Evolutionary conservation across 495 filamentous ascomycete species (phyloP), one percentile per base, ranked within the genome.

Genomic region (Podospora comata): DNA sequence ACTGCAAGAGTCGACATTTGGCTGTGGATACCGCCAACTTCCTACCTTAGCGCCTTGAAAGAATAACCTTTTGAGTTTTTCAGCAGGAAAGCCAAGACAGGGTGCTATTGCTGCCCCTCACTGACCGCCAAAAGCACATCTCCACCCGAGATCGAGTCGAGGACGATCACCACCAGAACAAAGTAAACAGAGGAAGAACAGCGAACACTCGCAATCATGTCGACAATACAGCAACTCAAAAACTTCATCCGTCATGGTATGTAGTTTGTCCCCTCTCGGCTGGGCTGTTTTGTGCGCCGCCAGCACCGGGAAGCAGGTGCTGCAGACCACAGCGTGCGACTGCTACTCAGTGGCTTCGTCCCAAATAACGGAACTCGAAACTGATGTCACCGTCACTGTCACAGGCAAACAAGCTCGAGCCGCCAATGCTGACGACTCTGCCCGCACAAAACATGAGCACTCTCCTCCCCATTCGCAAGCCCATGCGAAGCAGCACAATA

Each of bases 201-300:
- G 68, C 65, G 72, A 65, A 20, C 23, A 58, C 6, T n/a, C 55
- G 23, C n/a, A 5, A 26, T 20, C 68, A 92, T 92, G 90, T 90
- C 89, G 74, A 92, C 91, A 64, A 92, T 94, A 82, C 82, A 85
- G 62, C 82, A 84, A 70, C 74, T 99, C 66, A 97, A 99, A 81
- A 99, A 97, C 80, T 94, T 99, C 80, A 96, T 99, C 81, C 92
- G 95, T 67, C 95, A 97, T 83, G 94, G 93, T 86, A 79, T 64
- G 81, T 70, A 60, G 26, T 68, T 32, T 61, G 19, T 61, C 59
- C 28, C 26, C 26, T 61, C 28, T 61, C 28, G 5, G 7, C 15
- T 39, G 67, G 44, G 16, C 34, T 60, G 60, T 32, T 32, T 18
- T 48, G 19, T 9, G 30, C 13, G 6, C 13, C 20, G 4, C 18